phyloP scores from a whole-genome alignment of 2,329 filamentous ascomycete species.

The Aureobasidium melanogenum region DNA sequence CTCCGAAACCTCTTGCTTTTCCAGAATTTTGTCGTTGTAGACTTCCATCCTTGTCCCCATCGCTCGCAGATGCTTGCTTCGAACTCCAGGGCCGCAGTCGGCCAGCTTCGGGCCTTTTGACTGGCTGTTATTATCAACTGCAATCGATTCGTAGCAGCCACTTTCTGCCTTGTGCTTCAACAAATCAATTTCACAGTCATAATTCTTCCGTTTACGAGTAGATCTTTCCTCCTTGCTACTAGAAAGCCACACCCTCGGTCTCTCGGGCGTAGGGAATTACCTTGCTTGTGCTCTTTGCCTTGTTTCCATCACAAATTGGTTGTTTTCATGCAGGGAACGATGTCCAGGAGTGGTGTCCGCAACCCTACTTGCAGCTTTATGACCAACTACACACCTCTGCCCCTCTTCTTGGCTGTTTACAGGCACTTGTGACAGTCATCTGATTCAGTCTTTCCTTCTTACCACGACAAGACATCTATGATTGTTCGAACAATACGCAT shows the following conservation, averaged over 20 bases:
- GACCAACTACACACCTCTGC: neutral
- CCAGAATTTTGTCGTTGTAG: constrained; percentile 37
- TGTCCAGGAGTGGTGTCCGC: neutral
- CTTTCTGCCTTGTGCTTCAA: neutral
- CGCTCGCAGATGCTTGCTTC: constrained; percentile 63
- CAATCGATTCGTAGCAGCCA: neutral
- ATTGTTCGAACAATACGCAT: constrained; percentile 56
- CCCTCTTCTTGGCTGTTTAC: constrained; percentile 29
- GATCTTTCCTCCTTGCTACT: neutral
- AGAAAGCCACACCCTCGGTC: neutral
- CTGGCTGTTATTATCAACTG: constrained; percentile 42
- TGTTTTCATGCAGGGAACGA: neutral
- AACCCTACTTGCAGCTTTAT: neutral
- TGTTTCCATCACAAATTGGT: neutral
- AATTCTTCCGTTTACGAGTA: neutral
- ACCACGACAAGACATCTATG: constrained; percentile 60
- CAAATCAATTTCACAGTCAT: neutral
- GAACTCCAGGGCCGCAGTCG: constrained; percentile 68
- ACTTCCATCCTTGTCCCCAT: constrained; percentile 68
- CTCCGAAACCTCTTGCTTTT: neutral
- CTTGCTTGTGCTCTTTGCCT: neutral
- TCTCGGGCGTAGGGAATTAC: neutral
- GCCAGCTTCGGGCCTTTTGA: constrained; percentile 59
- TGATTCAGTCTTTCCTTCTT: constrained; percentile 58
- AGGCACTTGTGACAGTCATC: constrained; percentile 69